These are phyloP conservation scores for Aureobasidium sp. DNA, from an alignment of 2,329 filamentous ascomycete genomes.

Conservation along the genomic window DNA sequence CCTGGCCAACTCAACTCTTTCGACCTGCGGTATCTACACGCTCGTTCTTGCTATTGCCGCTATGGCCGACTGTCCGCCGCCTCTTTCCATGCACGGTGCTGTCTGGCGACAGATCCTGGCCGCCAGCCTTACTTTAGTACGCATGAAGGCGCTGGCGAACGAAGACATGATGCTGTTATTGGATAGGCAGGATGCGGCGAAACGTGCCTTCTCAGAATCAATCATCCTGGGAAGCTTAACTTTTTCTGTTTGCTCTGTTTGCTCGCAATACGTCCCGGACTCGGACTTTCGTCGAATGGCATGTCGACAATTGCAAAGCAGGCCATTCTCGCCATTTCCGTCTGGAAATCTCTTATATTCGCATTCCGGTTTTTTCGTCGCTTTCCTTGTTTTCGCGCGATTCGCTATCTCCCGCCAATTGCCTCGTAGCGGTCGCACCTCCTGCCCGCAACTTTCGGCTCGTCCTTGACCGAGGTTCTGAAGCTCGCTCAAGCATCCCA, in stretches of 20 bases:
- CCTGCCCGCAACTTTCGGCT: background rate
- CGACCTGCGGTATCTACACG: no score
- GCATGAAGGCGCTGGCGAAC: slow-evolving; percentile 73
- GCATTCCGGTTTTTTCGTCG: background rate
- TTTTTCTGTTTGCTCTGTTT: slow-evolving; percentile 13
- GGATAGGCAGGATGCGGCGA: slow-evolving; percentile 16
- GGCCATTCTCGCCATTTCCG: background rate
- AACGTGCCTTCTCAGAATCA: background rate
- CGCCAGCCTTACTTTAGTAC: no score
- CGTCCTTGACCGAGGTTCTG: slow-evolving; percentile 10
- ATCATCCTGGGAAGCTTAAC: slow-evolving; percentile 1
- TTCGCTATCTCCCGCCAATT: background rate
- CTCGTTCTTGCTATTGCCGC: no score
- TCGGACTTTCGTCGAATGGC: background rate
- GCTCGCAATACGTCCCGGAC: background rate
- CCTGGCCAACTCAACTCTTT: no score
- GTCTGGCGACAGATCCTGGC: no score
- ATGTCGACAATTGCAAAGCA: background rate
- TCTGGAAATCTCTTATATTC: background rate
- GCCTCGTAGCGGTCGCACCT: background rate
- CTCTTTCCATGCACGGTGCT: no score
- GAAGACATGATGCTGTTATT: slow-evolving; percentile 59
- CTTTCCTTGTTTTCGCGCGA: background rate
- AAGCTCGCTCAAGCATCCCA: slow-evolving; percentile 7
- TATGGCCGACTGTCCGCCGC: no score